These are phyloP conservation scores for Trametes coccinea DNA, from an alignment of 768 basidiomycete species.

Conservation along the genomic window DNA sequence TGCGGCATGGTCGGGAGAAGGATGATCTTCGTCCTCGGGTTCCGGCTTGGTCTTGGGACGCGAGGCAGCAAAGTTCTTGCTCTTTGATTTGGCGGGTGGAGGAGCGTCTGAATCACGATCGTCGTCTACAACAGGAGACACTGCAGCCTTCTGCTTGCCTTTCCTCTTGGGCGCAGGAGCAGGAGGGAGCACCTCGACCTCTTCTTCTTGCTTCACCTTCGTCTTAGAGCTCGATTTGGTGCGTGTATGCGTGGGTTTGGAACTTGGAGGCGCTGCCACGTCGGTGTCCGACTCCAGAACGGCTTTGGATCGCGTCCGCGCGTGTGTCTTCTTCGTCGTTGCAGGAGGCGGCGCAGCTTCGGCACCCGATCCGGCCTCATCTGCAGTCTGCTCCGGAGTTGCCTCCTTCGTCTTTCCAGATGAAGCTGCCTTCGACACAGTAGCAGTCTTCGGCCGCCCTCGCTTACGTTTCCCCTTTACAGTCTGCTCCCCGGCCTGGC, in stretches of 20 bases:
- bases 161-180: constrained; percentile 14
- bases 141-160: constrained; percentile 11
- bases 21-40: constrained; percentile 15
- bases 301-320: constrained; percentile 24
- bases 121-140: constrained; percentile 9
- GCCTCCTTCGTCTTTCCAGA: constrained; percentile 11
- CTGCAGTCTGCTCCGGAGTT: not conserved
- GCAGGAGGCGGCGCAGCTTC: not conserved
- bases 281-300: constrained; percentile 24
- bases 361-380: not conserved
- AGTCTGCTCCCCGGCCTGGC: not conserved
- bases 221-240: constrained; percentile 16
- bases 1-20: constrained; percentile 9
- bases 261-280: not conserved
- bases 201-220: constrained; percentile 20
- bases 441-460: constrained; percentile 13
- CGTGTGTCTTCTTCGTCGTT: constrained; percentile 18
- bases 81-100: constrained; percentile 14
- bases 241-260: constrained; percentile 19
- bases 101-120: constrained; percentile 3
- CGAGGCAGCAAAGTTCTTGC: constrained; percentile 4
- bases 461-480: constrained; percentile 22
- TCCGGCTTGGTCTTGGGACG: constrained; percentile 23
- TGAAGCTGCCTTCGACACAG: not conserved
- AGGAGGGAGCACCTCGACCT: constrained; percentile 1